phyloP scores from a whole-genome alignment of 2,329 filamentous ascomycete genomes.

The Apiospora sp. region DNA sequence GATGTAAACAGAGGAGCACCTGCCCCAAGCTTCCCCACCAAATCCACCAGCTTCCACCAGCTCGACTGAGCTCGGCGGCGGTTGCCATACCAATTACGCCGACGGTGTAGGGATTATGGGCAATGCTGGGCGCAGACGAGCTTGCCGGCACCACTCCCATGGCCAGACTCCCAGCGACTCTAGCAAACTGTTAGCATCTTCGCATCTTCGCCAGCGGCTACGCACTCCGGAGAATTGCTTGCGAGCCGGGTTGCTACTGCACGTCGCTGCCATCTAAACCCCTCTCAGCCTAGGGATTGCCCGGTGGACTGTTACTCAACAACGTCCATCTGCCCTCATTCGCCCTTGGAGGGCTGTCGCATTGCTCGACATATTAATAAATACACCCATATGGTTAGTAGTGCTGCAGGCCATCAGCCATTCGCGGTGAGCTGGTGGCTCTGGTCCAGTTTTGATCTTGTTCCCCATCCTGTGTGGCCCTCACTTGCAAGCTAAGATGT shows the following conservation, averaged over 20 bases:
- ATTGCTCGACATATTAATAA: constrained; percentile 14
- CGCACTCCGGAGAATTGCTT: constrained; percentile 7
- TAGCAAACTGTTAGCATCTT: neutral
- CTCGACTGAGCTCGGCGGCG: neutral
- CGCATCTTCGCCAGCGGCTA: neutral
- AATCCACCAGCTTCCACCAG: constrained; percentile 8
- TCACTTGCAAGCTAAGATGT: neutral
- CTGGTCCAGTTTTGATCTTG: neutral
- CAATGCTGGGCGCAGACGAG: neutral
- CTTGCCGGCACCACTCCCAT: constrained; percentile 12
- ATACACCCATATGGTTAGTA: constrained; percentile 7
- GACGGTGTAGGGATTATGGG: constrained; percentile 10
- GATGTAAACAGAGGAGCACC: constrained; percentile 17
- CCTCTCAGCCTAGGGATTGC: constrained; percentile 10
- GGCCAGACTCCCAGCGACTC: constrained; percentile 11
- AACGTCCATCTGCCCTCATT: constrained; percentile 5
- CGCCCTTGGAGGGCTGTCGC: neutral
- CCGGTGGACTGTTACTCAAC: neutral
- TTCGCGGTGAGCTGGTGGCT: neutral
- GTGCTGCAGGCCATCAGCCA: neutral
- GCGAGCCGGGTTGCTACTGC: constrained; percentile 2
- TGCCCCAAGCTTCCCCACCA: constrained; percentile 22
- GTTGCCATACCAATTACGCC: constrained; percentile 19
- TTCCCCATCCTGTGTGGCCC: neutral
- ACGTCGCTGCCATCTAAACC: constrained; percentile 13